Percentiles rank a stretch among this genome's conserved stretches.
These are phyloP conservation scores for Gymnopus androsaceus DNA, from an alignment of 1,284 basidiomycete species.

Conservation along the genomic window DNA sequence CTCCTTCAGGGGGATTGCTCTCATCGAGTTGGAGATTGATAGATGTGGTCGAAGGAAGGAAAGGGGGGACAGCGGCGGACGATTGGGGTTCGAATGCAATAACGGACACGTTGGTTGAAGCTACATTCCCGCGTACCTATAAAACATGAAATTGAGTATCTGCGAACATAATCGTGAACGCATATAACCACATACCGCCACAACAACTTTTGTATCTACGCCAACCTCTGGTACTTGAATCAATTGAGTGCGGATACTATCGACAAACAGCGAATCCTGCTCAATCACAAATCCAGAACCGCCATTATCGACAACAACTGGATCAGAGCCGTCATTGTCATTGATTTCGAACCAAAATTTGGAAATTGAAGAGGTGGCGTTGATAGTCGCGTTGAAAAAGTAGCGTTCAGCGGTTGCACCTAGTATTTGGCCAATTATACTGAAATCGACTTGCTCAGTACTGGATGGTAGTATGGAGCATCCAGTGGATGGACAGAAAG, in stretches of 20 bases:
- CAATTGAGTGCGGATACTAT: not conserved
- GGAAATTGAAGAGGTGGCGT: slow-evolving; percentile 6
- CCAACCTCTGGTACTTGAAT: not conserved
- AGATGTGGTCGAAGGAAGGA: not conserved
- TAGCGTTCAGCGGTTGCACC: not conserved
- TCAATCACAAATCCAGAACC: slow-evolving; percentile 8
- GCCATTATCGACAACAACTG: slow-evolving; percentile 3
- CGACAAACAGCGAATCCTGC: slow-evolving; percentile 6
- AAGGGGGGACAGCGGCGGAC: not conserved
- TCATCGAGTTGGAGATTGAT: not conserved
- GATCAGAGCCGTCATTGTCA: slow-evolving; percentile 9
- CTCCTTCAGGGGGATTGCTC: not conserved
- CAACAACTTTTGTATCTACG: not conserved
- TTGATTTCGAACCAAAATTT: slow-evolving; percentile 17
- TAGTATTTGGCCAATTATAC: not conserved
- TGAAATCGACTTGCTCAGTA: not conserved
- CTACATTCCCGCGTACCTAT: not conserved
- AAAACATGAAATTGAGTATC: not conserved
- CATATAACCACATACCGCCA: not conserved
- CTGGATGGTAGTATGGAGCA: not conserved
- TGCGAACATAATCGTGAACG: not conserved
- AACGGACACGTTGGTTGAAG: not conserved
- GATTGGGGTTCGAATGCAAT: slow-evolving; percentile 6
- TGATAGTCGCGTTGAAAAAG: slow-evolving; percentile 10
- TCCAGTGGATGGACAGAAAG: slow-evolving; percentile 12